These are phyloP conservation scores for Pleoardoris graminearum DNA, from an alignment of 2,329 filamentous ascomycete species.

Conservation along the genomic window DNA sequence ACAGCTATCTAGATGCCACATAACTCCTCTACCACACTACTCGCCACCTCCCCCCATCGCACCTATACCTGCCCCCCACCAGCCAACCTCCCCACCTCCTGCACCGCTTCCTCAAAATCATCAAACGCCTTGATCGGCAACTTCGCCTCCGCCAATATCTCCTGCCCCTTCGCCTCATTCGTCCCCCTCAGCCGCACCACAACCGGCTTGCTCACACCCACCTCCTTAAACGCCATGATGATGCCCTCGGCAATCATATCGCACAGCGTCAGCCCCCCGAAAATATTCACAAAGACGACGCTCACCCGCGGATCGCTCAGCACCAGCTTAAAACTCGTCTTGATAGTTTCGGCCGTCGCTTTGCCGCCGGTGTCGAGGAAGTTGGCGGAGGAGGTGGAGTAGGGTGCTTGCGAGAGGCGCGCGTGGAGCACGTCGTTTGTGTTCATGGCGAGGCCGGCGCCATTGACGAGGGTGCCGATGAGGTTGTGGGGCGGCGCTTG, in stretches of 20 bases:
- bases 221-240: constrained; percentile 70
- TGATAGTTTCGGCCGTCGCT: constrained; percentile 80
- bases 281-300: constrained; percentile 73
- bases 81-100: constrained; percentile 39
- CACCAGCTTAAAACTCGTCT: constrained; percentile 74
- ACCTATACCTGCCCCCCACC: background rate
- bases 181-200: constrained; percentile 78
- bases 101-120: constrained; percentile 69
- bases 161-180: constrained; percentile 71
- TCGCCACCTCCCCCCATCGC: background rate
- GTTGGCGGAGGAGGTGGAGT: constrained; percentile 68
- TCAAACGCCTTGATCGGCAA: constrained; percentile 72
- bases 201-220: constrained; percentile 66
- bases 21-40: too few relatives aligned
- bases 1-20: too few relatives aligned
- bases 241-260: constrained; percentile 82
- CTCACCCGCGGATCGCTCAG: constrained; percentile 71
- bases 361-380: constrained; percentile 91
- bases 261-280: constrained; percentile 70
- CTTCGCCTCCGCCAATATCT: constrained; percentile 69
- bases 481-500: constrained; percentile 55
- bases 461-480: constrained; percentile 85
- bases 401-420: constrained; percentile 56
- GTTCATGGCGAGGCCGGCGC: constrained; percentile 88
- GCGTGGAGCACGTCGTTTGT: constrained; percentile 77